Evolutionary conservation across 2,329 filamentous ascomycete genomes (phyloP).

Genomic region (Zasmidium cellare): DNA sequence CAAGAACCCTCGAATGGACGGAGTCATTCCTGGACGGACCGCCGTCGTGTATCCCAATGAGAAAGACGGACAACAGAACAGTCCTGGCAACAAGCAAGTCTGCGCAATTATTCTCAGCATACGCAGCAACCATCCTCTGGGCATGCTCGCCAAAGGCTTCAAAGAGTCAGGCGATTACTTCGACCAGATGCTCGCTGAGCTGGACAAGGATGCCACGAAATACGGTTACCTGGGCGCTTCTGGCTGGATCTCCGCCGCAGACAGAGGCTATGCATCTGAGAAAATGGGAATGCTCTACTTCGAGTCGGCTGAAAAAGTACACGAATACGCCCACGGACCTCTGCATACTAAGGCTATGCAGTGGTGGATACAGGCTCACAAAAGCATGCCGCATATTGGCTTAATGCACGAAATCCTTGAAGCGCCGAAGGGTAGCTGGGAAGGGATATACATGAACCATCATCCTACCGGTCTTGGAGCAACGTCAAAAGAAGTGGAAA

Average conservation of each 20-base stretch:
- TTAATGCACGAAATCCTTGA: constrained; percentile 19
- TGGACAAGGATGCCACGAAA: constrained; percentile 9
- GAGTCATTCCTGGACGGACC: constrained; percentile 25
- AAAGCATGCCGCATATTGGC: constrained; percentile 10
- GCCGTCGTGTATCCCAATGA: constrained; percentile 12
- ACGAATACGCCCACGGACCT: constrained; percentile 16
- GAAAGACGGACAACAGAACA: constrained; percentile 12
- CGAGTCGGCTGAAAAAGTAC: constrained; percentile 13
- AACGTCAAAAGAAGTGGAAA: constrained; percentile 11
- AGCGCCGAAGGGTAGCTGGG: constrained; percentile 13
- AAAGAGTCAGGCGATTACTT: constrained; percentile 16
- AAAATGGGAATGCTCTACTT: constrained; percentile 19
- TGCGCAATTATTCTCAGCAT: constrained; percentile 16
- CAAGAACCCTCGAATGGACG: constrained; percentile 35
- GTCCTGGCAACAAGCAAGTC: constrained; percentile 5
- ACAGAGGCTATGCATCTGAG: constrained; percentile 7
- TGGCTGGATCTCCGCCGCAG: constrained; percentile 6
- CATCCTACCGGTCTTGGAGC: constrained; percentile 15
- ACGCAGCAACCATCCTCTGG: constrained; percentile 20
- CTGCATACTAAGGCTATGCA: constrained; percentile 17
- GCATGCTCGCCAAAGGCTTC: constrained; percentile 20
- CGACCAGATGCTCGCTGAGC: constrained; percentile 10
- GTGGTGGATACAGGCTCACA: constrained; percentile 9
- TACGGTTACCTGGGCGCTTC: constrained; percentile 14
- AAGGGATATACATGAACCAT: constrained; percentile 18